These are phyloP conservation scores for Suillus luteus DNA, from an alignment of 768 basidiomycete genomes.

Conservation along the genomic window DNA sequence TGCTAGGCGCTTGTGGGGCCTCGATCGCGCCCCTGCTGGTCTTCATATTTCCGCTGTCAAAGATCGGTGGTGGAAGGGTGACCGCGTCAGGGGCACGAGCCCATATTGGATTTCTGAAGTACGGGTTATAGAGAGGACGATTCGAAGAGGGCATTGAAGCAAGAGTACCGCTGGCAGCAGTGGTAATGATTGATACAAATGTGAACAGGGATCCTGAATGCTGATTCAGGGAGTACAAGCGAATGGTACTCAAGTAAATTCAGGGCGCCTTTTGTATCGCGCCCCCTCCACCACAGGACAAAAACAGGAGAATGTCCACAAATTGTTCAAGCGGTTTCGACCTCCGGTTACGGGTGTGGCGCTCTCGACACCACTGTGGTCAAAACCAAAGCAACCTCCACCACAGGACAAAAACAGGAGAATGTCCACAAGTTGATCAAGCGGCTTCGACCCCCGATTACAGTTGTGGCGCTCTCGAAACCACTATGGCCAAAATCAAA, in stretches of 20 bases:
- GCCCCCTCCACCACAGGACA: constrained; percentile 11
- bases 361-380: constrained; percentile 19
- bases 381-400: constrained; percentile 26
- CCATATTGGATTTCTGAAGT: constrained; percentile 15
- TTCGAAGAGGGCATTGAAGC: constrained; percentile 1
- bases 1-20: background rate
- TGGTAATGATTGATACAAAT: constrained; percentile 12
- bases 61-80: constrained; percentile 12
- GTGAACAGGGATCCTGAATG: constrained; percentile 1
- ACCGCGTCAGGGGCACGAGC: constrained; percentile 16
- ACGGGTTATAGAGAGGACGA: constrained; percentile 10
- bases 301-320: constrained; percentile 11
- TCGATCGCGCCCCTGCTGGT: constrained; percentile 5
- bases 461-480: constrained; percentile 18
- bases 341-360: constrained; percentile 13
- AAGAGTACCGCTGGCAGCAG: background rate
- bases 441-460: constrained; percentile 22
- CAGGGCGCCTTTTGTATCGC: constrained; percentile 22
- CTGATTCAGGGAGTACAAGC: constrained; percentile 2
- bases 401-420: constrained; percentile 11
- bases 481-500: constrained; percentile 30
- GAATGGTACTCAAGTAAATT: background rate
- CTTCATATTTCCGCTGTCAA: constrained; percentile 15
- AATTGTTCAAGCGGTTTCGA: constrained; percentile 21
- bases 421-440: constrained; percentile 11